phyloP scores from a whole-genome alignment of 164 flowering plant genomes.

The Santalum album region DNA sequence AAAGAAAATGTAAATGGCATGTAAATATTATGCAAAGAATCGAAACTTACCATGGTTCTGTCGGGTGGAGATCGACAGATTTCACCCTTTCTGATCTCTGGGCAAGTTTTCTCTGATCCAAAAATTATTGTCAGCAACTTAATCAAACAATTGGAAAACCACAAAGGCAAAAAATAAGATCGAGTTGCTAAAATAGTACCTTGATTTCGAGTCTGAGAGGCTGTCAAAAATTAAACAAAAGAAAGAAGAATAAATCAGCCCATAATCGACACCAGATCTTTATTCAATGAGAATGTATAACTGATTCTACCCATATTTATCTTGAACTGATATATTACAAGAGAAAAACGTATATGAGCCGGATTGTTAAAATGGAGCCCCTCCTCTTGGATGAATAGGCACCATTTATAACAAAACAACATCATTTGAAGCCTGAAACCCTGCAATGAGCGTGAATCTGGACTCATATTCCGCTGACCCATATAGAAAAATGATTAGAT shows the following conservation, averaged over 20 bases:
- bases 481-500: no score
- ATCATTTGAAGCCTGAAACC: no score
- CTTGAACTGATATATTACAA: no score
- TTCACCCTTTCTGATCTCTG: slow-evolving; percentile 93
- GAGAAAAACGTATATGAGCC: no score
- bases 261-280: slow-evolving; percentile 16
- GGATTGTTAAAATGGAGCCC: no score
- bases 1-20: not conserved
- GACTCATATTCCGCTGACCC: no score
- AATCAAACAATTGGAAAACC: slow-evolving; percentile 1
- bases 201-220: slow-evolving; percentile 92
- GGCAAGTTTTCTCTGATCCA: slow-evolving; percentile 77
- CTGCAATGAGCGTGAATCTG: no score
- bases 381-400: no score
- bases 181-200: slow-evolving; percentile 29
- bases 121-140: slow-evolving; percentile 7
- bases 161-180: slow-evolving; percentile 2
- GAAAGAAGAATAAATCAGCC: slow-evolving; percentile 13
- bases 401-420: no score
- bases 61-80: slow-evolving; percentile 88
- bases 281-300: slow-evolving; percentile 2
- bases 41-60: slow-evolving; percentile 57
- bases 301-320: not conserved
- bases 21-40: not conserved
- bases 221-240: slow-evolving; percentile 28